Evolutionary conservation across 2,329 filamentous ascomycete species (phyloP).

Genomic region (Helotiales sp.): DNA sequence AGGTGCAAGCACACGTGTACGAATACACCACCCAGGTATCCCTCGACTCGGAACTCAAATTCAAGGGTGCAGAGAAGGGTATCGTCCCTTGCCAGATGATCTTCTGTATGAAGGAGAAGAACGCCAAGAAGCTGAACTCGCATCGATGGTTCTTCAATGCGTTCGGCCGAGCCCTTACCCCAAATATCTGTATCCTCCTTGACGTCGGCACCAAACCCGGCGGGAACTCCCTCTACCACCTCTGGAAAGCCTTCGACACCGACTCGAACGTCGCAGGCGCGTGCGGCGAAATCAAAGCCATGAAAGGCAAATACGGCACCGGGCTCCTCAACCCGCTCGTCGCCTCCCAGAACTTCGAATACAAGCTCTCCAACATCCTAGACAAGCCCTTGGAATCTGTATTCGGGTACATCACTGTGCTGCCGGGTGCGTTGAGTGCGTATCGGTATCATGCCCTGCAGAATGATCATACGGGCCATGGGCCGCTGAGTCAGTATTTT

Average conservation of each 20-base stretch:
- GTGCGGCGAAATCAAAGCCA: slow-evolving; percentile 96
- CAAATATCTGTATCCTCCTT: slow-evolving; percentile 94
- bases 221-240: slow-evolving; percentile 88
- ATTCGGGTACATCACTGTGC: slow-evolving; percentile 96
- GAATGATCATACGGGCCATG: slow-evolving; percentile 94
- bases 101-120: slow-evolving; percentile 98
- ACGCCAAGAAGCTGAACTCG: slow-evolving; percentile 96
- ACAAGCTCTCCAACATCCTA: slow-evolving; percentile 99
- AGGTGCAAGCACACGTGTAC: slow-evolving; percentile 96
- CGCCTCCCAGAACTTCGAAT: slow-evolving; percentile 98
- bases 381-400: slow-evolving; percentile 97
- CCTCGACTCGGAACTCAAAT: slow-evolving; percentile 92
- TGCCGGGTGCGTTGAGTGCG: slow-evolving; percentile 92
- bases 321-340: slow-evolving; percentile 93
- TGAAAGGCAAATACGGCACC: slow-evolving; percentile 83
- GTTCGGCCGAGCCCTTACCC: slow-evolving; percentile 88
- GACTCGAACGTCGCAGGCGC: slow-evolving; percentile 97
- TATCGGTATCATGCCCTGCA: slow-evolving; percentile 96
- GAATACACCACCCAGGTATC: slow-evolving; percentile 99
- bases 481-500: slow-evolving; percentile 96
- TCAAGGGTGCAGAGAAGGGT: slow-evolving; percentile 98
- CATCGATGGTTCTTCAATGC: slow-evolving; percentile 99
- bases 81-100: slow-evolving; percentile 98
- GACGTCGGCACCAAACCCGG: slow-evolving; percentile 95
- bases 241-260: slow-evolving; percentile 98